Evolutionary conservation across 2,329 filamentous ascomycete species (phyloP).

Genomic region (Colletotrichum godetiae): DNA sequence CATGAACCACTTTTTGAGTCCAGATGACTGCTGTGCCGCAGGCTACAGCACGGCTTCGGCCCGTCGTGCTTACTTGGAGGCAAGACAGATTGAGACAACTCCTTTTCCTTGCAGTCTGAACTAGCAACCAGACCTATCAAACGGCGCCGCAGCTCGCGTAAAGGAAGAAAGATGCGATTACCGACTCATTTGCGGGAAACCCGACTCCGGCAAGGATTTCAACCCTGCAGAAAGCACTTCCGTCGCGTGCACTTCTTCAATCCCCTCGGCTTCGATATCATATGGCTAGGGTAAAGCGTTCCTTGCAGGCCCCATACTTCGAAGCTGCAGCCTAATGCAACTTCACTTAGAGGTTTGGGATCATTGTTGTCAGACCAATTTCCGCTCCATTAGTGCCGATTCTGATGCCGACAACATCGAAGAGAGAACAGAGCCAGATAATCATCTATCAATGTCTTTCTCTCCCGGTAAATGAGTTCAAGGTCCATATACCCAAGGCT

Average conservation of each 20-base stretch:
- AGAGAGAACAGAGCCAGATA: not conserved
- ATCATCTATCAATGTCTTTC: not conserved
- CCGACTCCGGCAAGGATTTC: not conserved
- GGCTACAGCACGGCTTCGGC: not conserved
- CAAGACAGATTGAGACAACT: not conserved
- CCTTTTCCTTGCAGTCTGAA: not conserved
- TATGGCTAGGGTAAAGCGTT: not conserved
- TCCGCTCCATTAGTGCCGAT: not conserved
- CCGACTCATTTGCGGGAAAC: not conserved
- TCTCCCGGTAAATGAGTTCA: not conserved
- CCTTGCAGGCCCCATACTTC: not conserved
- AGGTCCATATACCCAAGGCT: not conserved
- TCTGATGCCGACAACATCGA: not conserved
- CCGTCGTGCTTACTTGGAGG: not conserved
- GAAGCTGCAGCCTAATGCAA: not conserved
- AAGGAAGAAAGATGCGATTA: not conserved
- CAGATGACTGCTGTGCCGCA: not conserved
- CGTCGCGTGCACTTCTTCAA: not conserved
- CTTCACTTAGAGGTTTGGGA: not conserved
- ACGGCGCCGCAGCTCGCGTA: not conserved
- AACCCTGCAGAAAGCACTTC: not conserved
- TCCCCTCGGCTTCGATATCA: not conserved
- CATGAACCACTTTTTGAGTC: not conserved
- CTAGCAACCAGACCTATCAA: not conserved
- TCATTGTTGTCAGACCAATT: not conserved